Percentiles rank a stretch among this genome's conserved stretches.
Evolutionary conservation across 2,329 filamentous ascomycete genomes (phyloP).

Genomic region (Septoria petroselini): DNA sequence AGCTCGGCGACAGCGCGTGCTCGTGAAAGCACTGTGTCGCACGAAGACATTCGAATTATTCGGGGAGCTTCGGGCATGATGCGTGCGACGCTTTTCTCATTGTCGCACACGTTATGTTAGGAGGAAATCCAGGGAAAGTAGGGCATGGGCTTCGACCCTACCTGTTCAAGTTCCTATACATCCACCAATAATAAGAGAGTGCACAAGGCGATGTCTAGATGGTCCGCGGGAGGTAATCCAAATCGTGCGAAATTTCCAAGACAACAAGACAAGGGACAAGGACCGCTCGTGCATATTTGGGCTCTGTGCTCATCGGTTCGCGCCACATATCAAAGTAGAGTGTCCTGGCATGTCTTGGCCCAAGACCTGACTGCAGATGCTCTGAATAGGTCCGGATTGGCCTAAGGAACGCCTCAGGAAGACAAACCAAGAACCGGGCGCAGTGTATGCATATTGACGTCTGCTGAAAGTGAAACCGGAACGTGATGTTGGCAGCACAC

Average conservation of each 20-base stretch:
- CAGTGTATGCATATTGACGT: slow-evolving; percentile 12
- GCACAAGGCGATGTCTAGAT: background rate
- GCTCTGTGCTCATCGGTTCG: slow-evolving; percentile 5
- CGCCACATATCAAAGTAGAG: slow-evolving; percentile 12
- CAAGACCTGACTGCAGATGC: background rate
- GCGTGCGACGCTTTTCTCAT: too few relatives aligned
- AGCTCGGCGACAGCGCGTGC: background rate
- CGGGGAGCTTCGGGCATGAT: too few relatives aligned
- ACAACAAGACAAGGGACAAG: slow-evolving; percentile 14
- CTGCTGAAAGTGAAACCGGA: slow-evolving; percentile 13
- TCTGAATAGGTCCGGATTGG: background rate
- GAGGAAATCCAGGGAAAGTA: too few relatives aligned
- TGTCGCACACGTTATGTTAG: too few relatives aligned
- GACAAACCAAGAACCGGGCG: slow-evolving; percentile 9
- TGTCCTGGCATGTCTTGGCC: slow-evolving; percentile 10
- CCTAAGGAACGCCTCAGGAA: background rate
- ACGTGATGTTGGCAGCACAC: background rate
- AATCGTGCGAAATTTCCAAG: background rate
- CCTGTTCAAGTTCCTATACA: background rate
- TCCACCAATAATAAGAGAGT: too few relatives aligned
- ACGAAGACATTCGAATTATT: too few relatives aligned
- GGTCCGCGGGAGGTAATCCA: background rate
- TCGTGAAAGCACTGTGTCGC: too few relatives aligned
- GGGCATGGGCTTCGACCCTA: background rate
- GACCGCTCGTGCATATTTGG: slow-evolving; percentile 13